A percentile compares a stretch with the other conserved stretches of the same genome.
Evolutionary conservation across 768 basidiomycete species (phyloP).

Genomic region (Lactarius vividus): DNA sequence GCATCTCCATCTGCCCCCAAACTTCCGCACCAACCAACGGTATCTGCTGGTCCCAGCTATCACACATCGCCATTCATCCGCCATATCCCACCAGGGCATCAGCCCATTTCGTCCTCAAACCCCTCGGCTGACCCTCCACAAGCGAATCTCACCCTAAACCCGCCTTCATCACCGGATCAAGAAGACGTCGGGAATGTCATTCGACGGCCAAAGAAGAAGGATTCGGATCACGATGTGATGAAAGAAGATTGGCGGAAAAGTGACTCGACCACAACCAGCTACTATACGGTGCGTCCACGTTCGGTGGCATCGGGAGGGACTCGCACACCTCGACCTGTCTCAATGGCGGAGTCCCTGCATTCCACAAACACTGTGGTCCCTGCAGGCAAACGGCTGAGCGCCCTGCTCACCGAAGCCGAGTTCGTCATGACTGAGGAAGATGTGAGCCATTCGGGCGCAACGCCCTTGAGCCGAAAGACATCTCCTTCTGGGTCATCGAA

Average conservation of each 20-base stretch:
- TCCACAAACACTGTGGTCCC: conserved; percentile 72
- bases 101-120: conserved; percentile 3
- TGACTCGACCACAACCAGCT: conserved; percentile 72
- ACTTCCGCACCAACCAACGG: conserved; percentile 13
- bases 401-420: conserved; percentile 64
- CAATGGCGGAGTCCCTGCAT: conserved; percentile 73
- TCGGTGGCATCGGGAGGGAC: conserved; percentile 40
- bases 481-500: conserved; percentile 49
- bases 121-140: conserved; percentile 4
- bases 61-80: conserved; percentile 10
- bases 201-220: conserved; percentile 33
- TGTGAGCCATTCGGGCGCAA: conserved; percentile 31
- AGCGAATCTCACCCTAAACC: not conserved
- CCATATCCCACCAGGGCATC: not conserved
- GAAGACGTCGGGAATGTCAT: conserved; percentile 21
- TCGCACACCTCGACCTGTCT: conserved; percentile 67
- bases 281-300: conserved; percentile 62
- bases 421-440: conserved; percentile 62
- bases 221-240: conserved; percentile 32
- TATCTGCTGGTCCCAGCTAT: conserved; percentile 20
- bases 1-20: conserved; percentile 25
- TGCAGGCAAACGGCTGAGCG: conserved; percentile 61
- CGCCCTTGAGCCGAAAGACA: conserved; percentile 30
- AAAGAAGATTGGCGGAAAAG: conserved; percentile 81
- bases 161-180: conserved; percentile 33